phyloP scores from a whole-genome alignment of 768 basidiomycete species.

The Leucogyrophana mollusca region DNA sequence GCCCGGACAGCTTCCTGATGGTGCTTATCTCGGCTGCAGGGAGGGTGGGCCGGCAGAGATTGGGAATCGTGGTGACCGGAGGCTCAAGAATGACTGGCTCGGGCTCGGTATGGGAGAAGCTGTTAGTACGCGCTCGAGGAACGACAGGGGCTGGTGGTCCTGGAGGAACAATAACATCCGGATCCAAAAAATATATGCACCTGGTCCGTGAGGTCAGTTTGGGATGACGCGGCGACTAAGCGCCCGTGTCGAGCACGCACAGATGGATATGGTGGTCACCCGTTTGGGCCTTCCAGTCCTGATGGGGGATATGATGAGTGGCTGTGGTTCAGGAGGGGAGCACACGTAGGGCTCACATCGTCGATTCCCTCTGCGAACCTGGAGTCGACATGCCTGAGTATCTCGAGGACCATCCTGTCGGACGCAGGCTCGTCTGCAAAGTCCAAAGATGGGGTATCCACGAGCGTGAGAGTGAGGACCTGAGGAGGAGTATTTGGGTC shows the following conservation, averaged over 20 bases:
- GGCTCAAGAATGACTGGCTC: conserved; percentile 82
- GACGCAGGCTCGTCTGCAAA: conserved; percentile 54
- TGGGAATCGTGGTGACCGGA: conserved; percentile 71
- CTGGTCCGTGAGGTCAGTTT: conserved; percentile 38
- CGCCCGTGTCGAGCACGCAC: conserved; percentile 46
- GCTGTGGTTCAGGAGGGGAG: conserved; percentile 13
- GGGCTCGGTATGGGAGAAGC: conserved; percentile 68
- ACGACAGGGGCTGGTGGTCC: conserved; percentile 67
- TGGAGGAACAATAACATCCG: conserved; percentile 75
- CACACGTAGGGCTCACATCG: conserved; percentile 56
- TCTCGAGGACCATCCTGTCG: conserved; percentile 65
- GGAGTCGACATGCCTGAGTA: conserved; percentile 68
- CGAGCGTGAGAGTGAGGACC: conserved; percentile 63
- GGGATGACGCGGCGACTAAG: conserved; percentile 14
- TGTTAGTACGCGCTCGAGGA: conserved; percentile 66
- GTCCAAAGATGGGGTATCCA: conserved; percentile 84
- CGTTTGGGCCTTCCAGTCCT: conserved; percentile 72
- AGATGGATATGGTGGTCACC: conserved; percentile 82
- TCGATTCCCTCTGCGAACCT: conserved; percentile 73
- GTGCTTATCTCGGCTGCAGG: conserved; percentile 71
- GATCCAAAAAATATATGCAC: conserved; percentile 87
- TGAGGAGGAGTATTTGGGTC: conserved; percentile 44
- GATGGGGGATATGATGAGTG: conserved; percentile 18
- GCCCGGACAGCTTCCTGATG: conserved; percentile 75
- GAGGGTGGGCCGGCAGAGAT: conserved; percentile 64